Evolutionary conservation across 2,329 filamentous ascomycete species (phyloP).

Genomic region (Ophiocordyceps camponoti-floridani): DNA sequence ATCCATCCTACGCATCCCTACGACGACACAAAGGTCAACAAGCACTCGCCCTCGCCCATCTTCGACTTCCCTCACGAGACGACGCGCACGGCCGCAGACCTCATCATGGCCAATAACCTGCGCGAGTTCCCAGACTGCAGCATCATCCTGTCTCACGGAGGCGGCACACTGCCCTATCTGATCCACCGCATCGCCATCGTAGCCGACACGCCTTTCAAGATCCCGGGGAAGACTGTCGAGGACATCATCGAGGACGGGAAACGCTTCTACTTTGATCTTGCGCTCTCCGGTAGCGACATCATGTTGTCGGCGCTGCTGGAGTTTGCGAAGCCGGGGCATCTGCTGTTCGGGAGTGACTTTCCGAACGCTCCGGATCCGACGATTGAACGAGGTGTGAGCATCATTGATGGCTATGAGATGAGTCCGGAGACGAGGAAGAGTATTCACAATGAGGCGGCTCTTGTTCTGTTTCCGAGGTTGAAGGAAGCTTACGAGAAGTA

Average conservation of each 20-base stretch:
- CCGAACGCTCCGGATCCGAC: not conserved
- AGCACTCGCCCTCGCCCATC: not conserved
- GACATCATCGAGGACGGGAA: not conserved
- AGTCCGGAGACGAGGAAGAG: not conserved
- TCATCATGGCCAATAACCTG: not conserved
- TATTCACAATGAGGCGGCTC: not conserved
- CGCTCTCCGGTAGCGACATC: not conserved
- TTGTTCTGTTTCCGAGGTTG: not conserved
- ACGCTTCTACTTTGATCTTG: not conserved
- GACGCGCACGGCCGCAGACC: not conserved
- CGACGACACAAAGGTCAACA: not conserved
- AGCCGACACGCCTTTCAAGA: not conserved
- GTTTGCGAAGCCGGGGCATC: not conserved
- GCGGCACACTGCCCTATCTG: not conserved
- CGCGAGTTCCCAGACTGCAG: not conserved
- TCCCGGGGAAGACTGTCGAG: not conserved
- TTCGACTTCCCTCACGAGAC: not conserved
- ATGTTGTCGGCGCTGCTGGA: not conserved
- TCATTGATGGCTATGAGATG: not conserved
- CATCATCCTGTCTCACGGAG: not conserved
- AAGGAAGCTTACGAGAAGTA: not conserved
- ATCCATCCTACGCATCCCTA: not conserved
- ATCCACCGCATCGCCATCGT: not conserved
- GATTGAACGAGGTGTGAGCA: not conserved
- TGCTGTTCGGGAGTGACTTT: not conserved